Percentiles rank a stretch among this genome's conserved stretches.
Evolutionary conservation across 169 alveolate species (phyloP).

Genomic region (Plasmodium gonderi): DNA sequence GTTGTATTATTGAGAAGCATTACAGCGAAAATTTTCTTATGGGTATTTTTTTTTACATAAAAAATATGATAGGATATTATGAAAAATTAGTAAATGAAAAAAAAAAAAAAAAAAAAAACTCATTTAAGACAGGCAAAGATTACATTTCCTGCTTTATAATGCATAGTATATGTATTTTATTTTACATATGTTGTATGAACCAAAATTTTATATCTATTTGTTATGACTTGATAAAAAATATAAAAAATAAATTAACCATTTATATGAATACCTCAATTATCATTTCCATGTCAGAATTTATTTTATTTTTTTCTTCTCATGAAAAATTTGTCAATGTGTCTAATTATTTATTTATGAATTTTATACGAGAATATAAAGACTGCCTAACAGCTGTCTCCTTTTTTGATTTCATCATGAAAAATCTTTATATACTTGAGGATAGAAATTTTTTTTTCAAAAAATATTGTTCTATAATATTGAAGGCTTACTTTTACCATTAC

Average conservation of each 20-base stretch:
- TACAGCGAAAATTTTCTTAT: constrained; percentile 27
- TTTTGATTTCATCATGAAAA: constrained; percentile 47
- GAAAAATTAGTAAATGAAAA: background rate
- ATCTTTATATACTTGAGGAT: constrained; percentile 2
- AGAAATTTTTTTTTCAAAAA: constrained; percentile 35
- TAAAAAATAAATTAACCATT: constrained; percentile 2
- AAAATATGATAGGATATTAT: constrained; percentile 13
- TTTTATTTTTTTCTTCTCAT: constrained; percentile 24
- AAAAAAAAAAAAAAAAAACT: background rate
- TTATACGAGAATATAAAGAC: constrained; percentile 27
- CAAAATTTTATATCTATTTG: background rate
- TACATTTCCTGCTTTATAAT: constrained; percentile 32
- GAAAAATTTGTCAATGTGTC: constrained; percentile 41
- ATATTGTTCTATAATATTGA: constrained; percentile 15
- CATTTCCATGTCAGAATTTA: constrained; percentile 26
- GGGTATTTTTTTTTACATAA: constrained; percentile 30
- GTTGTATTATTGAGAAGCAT: background rate
- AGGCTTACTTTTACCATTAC: constrained; percentile 25
- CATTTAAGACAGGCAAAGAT: background rate
- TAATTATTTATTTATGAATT: constrained; percentile 10
- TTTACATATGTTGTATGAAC: constrained; percentile 20
- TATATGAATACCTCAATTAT: constrained; percentile 24
- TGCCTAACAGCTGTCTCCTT: constrained; percentile 34
- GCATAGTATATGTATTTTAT: constrained; percentile 19
- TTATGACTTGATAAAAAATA: constrained; percentile 18